Percentiles rank a stretch among this genome's conserved stretches.
phyloP scores from a whole-genome alignment of 345 rosid genomes.

The Dimocarpus longan region DNA sequence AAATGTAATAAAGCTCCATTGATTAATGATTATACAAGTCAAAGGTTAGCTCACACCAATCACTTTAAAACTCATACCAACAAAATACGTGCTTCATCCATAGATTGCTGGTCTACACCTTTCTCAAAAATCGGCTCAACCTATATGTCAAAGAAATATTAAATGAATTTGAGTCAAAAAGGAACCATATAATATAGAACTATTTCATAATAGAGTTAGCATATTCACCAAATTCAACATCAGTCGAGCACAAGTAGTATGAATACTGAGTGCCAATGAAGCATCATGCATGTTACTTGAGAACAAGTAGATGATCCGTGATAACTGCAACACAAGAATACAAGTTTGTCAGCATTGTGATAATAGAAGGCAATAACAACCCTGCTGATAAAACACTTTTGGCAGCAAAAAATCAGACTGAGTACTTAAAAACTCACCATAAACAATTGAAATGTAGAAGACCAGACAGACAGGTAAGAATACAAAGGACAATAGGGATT shows the following conservation, averaged over 20 bases:
- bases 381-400: background rate
- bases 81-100: constrained; percentile 93
- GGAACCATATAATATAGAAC: constrained; percentile 20
- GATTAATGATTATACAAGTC: constrained; percentile 21
- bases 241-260: constrained; percentile 96
- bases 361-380: background rate
- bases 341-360: constrained; percentile 20
- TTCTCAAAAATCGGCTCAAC: constrained; percentile 99
- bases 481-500: background rate
- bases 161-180: constrained; percentile 20
- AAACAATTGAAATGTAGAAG: background rate
- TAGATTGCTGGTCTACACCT: constrained; percentile 89
- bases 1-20: constrained; percentile 17
- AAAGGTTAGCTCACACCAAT: constrained; percentile 20
- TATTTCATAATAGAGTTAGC: constrained; percentile 15
- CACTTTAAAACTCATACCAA: constrained; percentile 54
- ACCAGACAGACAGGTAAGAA: background rate
- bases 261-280: constrained; percentile 90
- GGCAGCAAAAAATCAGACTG: background rate
- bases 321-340: constrained; percentile 61
- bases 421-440: background rate
- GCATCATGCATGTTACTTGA: constrained; percentile 99
- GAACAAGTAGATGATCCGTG: constrained; percentile 92
- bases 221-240: constrained; percentile 91
- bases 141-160: constrained; percentile 42